Evolutionary conservation across 2,329 filamentous ascomycete species (phyloP).

Genomic region (Lasiodiplodia theobromae): DNA sequence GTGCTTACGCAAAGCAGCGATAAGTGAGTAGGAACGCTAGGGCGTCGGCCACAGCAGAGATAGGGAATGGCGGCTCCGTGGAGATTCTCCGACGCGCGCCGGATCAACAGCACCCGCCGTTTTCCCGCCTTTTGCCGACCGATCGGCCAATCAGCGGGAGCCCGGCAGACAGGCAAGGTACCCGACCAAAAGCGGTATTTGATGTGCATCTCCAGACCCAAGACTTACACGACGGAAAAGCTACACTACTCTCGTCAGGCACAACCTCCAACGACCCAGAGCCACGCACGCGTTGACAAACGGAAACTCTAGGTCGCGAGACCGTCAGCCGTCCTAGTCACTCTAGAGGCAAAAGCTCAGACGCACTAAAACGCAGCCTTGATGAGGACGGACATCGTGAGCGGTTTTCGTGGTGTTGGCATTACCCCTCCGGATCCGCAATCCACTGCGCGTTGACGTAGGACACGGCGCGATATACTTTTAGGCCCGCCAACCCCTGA

Average conservation of each 20-base stretch:
- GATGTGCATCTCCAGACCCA: not conserved
- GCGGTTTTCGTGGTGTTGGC: conserved; percentile 24
- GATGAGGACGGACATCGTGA: conserved; percentile 13
- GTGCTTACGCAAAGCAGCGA: not conserved
- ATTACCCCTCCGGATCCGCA: conserved; percentile 23
- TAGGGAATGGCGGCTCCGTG: conserved; percentile 16
- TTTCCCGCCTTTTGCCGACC: conserved; percentile 9
- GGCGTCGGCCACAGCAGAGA: not conserved
- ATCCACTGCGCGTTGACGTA: conserved; percentile 12
- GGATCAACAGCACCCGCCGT: conserved; percentile 4
- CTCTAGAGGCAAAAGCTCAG: not conserved
- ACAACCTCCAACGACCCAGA: not conserved
- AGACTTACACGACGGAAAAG: not conserved
- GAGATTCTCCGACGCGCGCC: not conserved
- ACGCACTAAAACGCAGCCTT: not conserved
- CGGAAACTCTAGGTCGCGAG: not conserved
- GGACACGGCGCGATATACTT: not conserved
- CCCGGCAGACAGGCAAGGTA: not conserved
- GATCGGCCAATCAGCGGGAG: not conserved
- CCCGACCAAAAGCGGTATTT: not conserved
- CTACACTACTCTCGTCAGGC: not conserved
- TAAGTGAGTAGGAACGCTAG: not conserved
- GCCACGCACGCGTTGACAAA: conserved; percentile 6
- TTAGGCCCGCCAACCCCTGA: not conserved
- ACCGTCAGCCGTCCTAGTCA: no score